Evolutionary conservation across 2,329 filamentous ascomycete species (phyloP), one percentile per base, ranked within the genome.

Genomic region (Cadophora sp.): DNA sequence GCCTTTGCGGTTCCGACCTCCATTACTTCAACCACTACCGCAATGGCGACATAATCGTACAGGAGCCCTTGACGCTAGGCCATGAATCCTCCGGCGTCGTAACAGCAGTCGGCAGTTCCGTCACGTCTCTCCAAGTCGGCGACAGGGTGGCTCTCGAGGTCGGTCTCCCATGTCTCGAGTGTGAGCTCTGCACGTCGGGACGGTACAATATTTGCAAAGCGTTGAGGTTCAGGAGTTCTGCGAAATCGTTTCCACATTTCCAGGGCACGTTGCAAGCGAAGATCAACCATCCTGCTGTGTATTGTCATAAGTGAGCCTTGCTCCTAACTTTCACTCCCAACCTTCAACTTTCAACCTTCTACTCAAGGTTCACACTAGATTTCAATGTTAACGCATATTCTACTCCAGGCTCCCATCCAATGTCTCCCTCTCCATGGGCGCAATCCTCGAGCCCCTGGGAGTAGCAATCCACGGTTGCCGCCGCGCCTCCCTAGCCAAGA

Each of bases 21-120:
- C 95, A 98, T 82, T 98, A 98, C 84, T 98, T 94, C 93, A 93
- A 96, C 78, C 91, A 91, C 64, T 95, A 95, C 74, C 92, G 92
- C 82, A 98, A 98, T 78, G 95, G 96, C 48, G 94, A 94, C 73
- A 97, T 97, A 91, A 90, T 97, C 69, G 95, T 98, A 58, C 86
- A 87, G 72, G 91, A 87, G 76, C 91, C 94, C 76, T 92, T 97
- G 79, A 93, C 97, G 76, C 89, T 98, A 18, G 95, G 95, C 73
- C 95, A 98, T 83, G 95, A 98, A 82, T 96, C 93, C 43, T 90
- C 93, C 7, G 95, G 94, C 67, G 88, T 90, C 74, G 81, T 98
- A 66, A 87, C 97, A 73, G 91, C 93, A 14, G 89, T 91, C 64
- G 92, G 94, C 78, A 86, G 92, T 45, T 91, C 90, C 41, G 93